Percentiles rank a stretch among this genome's conserved stretches.
Conservation (phyloP, 2,329 filamentous ascomycete species). For the Botryotinia convoluta region DNA sequence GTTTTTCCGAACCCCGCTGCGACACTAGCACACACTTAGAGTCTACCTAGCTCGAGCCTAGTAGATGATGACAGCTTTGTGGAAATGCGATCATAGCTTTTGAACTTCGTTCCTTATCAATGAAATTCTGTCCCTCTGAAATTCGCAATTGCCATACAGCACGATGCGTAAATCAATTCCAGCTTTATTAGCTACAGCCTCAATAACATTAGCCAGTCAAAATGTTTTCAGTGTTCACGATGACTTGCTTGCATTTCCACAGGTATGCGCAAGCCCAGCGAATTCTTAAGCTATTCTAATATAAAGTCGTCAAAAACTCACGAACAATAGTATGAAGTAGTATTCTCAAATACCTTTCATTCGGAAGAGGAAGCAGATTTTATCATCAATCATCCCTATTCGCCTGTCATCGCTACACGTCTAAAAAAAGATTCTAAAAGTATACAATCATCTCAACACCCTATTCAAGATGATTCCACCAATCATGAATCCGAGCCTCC, state of each 20-base stretch:
- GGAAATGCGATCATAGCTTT: conserved; percentile 2
- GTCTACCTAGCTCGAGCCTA: background rate
- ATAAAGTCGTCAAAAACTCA: conserved; percentile 24
- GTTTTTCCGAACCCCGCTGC: background rate
- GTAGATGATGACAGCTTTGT: conserved; percentile 20
- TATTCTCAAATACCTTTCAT: conserved; percentile 60
- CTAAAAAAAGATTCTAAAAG: conserved; percentile 22
- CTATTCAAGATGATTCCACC: conserved; percentile 15
- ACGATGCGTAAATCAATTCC: conserved; percentile 36
- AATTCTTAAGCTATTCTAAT: background rate
- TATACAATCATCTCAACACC: conserved; percentile 28
- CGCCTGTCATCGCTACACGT: conserved; percentile 20
- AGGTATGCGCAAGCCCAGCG: conserved; percentile 46
- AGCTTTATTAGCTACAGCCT: conserved; percentile 33
- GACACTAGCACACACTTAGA: too few species aligned
- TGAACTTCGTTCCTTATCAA: conserved; percentile 10
- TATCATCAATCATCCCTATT: conserved; percentile 41
- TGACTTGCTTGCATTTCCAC: conserved; percentile 68
- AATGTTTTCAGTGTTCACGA: conserved; percentile 68
- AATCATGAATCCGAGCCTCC: conserved; percentile 29
- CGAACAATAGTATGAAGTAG: conserved; percentile 57
- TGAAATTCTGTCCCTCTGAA: conserved; percentile 11
- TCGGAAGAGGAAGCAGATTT: conserved; percentile 54
- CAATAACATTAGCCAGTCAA: conserved; percentile 49
- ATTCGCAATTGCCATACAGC: conserved; percentile 34